A percentile compares a stretch with the other conserved stretches of the same genome.
Evolutionary conservation across 1,284 basidiomycete species (phyloP).

Genomic region (Golubevia pallescens): DNA sequence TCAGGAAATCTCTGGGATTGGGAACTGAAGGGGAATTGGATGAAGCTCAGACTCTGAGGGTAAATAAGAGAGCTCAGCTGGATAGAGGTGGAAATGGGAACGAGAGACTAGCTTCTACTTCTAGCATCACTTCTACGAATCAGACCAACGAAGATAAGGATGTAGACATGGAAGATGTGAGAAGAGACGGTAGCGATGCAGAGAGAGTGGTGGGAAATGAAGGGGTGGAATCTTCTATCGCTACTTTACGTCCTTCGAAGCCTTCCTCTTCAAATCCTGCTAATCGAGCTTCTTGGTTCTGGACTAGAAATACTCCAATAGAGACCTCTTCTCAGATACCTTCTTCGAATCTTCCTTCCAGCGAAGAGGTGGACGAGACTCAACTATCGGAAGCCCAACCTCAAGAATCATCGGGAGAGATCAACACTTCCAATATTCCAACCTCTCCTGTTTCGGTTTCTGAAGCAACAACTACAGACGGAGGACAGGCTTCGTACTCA

Average conservation of each 20-base stretch:
- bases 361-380: too few relatives aligned
- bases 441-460: too few relatives aligned
- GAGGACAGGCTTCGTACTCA: too few relatives aligned
- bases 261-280: not conserved
- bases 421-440: too few relatives aligned
- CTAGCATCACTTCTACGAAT: not conserved
- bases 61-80: not conserved
- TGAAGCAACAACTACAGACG: too few relatives aligned
- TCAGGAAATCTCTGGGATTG: slow-evolving; percentile 1
- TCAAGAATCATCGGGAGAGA: too few relatives aligned
- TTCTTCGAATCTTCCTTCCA: too few relatives aligned
- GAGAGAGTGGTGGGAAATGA: not conserved
- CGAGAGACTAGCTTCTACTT: not conserved
- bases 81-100: not conserved
- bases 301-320: not conserved
- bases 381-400: too few relatives aligned
- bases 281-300: not conserved
- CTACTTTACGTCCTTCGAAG: not conserved
- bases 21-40: not conserved
- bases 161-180: not conserved
- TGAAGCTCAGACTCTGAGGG: not conserved
- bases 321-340: not conserved
- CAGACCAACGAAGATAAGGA: not conserved
- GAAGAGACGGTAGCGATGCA: not conserved
- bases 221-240: not conserved